phyloP scores from a whole-genome alignment of 169 alveolate genomes.

The Eimeria sp. region DNA sequence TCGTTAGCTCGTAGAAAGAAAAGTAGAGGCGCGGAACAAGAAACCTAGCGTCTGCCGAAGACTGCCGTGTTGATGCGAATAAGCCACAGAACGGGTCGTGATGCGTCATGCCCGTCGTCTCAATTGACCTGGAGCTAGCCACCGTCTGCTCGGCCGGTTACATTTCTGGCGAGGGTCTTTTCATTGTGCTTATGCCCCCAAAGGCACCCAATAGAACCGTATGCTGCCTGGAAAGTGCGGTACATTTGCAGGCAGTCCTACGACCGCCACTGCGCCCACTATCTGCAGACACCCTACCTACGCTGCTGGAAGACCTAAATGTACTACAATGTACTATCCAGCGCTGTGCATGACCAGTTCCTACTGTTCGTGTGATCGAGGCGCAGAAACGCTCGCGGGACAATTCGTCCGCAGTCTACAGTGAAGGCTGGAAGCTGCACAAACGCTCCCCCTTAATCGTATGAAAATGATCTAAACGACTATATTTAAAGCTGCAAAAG shows the following conservation, averaged over 20 bases:
- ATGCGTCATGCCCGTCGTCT: background rate
- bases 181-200: no score
- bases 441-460: background rate
- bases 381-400: background rate
- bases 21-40: background rate
- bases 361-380: background rate
- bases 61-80: background rate
- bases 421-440: background rate
- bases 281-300: no score
- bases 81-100: background rate
- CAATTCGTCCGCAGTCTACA: background rate
- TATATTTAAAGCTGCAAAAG: slow-evolving; percentile 41
- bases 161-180: no score
- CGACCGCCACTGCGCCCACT: no score
- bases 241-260: no score
- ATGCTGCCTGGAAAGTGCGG: no score
- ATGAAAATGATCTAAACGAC: background rate
- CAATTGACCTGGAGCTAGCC: background rate
- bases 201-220: no score
- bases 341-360: background rate
- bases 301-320: no score
- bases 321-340: no score
- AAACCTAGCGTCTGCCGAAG: background rate
- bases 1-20: background rate
- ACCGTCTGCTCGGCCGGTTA: background rate